These are phyloP conservation scores for Zasmidium angulare DNA, from an alignment of 2,329 filamentous ascomycete genomes.

Conservation along the genomic window DNA sequence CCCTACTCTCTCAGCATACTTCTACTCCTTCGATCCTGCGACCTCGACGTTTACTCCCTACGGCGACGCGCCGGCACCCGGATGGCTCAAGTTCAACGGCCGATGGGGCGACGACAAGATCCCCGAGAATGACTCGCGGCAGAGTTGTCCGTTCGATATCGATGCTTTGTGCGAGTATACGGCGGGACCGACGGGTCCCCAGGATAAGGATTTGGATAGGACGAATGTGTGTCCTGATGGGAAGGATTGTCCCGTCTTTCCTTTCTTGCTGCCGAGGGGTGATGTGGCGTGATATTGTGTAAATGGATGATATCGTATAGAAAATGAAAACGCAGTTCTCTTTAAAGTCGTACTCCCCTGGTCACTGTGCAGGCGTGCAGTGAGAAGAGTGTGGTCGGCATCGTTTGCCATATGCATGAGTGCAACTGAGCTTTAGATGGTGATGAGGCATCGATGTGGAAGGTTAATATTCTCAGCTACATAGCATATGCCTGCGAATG, in stretches of 20 bases:
- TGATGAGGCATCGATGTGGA: no score
- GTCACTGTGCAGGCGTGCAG: no score
- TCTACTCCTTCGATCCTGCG: slow-evolving; percentile 46
- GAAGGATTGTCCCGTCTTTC: slow-evolving; percentile 39
- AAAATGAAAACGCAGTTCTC: no score
- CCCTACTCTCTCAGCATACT: slow-evolving; percentile 55
- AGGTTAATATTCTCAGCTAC: no score
- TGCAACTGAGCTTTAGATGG: no score
- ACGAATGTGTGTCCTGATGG: slow-evolving; percentile 58
- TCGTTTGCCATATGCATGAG: no score
- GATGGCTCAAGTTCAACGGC: slow-evolving; percentile 59
- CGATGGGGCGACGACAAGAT: slow-evolving; percentile 64
- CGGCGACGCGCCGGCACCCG: slow-evolving; percentile 44
- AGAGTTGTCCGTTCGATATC: slow-evolving; percentile 46
- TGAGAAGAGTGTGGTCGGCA: no score
- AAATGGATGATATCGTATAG: no score
- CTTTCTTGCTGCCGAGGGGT: slow-evolving; percentile 4
- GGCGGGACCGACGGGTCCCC: slow-evolving; percentile 61
- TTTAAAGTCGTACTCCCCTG: no score
- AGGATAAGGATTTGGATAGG: slow-evolving; percentile 58
- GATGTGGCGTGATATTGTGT: not conserved
- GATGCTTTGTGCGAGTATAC: slow-evolving; percentile 47
- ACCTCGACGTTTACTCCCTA: slow-evolving; percentile 49
- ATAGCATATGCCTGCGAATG: no score
- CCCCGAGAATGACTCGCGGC: slow-evolving; percentile 50